Base-by-base conservation (phyloP, 257 asterid genomes). In the Thymus quinquecostatus region DNA sequence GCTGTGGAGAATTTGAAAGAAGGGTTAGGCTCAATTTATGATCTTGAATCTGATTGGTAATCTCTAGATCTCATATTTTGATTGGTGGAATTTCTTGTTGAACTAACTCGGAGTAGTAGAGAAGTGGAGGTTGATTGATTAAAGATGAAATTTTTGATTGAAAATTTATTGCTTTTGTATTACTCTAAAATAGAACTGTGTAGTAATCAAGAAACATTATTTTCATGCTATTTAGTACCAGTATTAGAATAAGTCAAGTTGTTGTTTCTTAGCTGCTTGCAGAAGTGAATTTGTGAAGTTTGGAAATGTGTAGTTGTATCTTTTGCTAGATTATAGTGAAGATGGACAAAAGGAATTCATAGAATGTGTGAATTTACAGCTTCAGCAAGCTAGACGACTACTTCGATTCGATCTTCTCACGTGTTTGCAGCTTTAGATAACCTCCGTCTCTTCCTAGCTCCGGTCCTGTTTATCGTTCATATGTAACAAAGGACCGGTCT, bases 61-160 rank as follows among this genome's bases (percentile, higher is more conserved):
- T 64, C 53, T 66, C 60, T 64, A 70, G 82, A 77, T 83, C 83
- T 79, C 78, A 59, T 56, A 41, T 63, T 58, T 21, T 75, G 48
- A 5, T 1, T 8, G 21, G 50, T 47, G 69, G 69, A 58, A 53
- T 40, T 47, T 76, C 56, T 50, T 64, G 41, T 53, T 12, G 29
- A 62, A 71, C 28, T 59, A 62, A 71, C 28, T 59, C 33, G 47
- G 10, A 66, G 49, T 65, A 11, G 59, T 44, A 56, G 49, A 68
- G 28, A 64, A 34, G 11, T n/a, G 6, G 27, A 21, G 56, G 62
- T 47, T 44, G 30, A 45, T 11, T 64, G 43, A 14, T 63, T 28
- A 12, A 32, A 50, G 29, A 55, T 55, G 50, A 43, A n/a, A 30
- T 50, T 58, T 70, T 49, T 51, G 38, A 49, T 14, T 36, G 43